These are phyloP conservation scores for Dictyostelium purpureum DNA, from an alignment of 78 protist genomes.

Conservation along the genomic window DNA sequence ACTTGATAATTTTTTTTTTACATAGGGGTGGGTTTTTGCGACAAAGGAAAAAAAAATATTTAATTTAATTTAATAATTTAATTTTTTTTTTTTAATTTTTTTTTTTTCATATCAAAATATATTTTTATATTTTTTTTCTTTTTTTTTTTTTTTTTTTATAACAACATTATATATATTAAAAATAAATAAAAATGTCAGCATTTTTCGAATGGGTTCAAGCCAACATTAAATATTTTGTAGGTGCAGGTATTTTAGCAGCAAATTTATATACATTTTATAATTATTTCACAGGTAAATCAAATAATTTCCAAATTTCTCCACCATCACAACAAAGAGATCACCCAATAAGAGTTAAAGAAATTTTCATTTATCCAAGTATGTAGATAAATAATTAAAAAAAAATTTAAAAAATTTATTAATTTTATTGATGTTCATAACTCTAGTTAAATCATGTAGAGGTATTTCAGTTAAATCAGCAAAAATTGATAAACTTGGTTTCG, in stretches of 20 bases:
- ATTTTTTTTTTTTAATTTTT: too few species aligned
- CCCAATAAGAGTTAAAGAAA: conserved; percentile 16
- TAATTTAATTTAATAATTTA: too few species aligned
- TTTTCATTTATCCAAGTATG: conserved; percentile 54
- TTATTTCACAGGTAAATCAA: background rate
- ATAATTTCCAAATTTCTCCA: background rate
- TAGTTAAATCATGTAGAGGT: conserved; percentile 71
- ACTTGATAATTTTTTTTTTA: too few species aligned
- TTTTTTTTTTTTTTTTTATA: background rate
- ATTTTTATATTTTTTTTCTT: background rate
- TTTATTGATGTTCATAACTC: background rate
- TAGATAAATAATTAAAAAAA: background rate
- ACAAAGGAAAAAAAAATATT: too few species aligned
- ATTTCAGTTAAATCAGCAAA: conserved; percentile 17
- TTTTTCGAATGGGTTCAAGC: background rate
- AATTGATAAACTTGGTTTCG: conserved; percentile 39
- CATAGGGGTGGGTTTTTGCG: too few species aligned
- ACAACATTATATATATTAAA: background rate
- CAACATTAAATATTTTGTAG: background rate
- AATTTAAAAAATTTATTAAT: background rate
- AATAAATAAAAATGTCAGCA: background rate
- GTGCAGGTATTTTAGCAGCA: background rate
- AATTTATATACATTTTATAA: background rate
- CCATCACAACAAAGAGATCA: background rate
- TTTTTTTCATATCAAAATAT: background rate